Evolutionary conservation across 805 yeast genomes (phyloP), one percentile per base, ranked within the genome.

Genomic region (Naumovozyma baii): DNA sequence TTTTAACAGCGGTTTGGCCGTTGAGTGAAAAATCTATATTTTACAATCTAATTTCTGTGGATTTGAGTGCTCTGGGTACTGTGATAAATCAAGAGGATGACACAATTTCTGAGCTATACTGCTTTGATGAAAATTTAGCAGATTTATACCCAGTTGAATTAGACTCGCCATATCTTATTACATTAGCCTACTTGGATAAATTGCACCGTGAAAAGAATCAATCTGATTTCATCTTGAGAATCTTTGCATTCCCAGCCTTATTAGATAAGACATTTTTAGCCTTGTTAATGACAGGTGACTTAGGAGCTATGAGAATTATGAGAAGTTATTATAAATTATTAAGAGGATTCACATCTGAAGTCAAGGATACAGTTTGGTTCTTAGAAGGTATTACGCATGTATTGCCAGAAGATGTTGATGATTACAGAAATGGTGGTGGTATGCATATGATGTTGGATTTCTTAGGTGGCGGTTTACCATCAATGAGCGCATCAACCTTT

Each of bases 1-100:
- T 90, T 39, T 68, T 90, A 37, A 83, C 95, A 1, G 95, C 96
- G 1, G 95, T 88, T n/a, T 86, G 96, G 87, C 96, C 95, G 3
- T 66, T 87, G 37, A 79, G 80, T 34, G 79, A 76, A 34, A 68
- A 71, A 12, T 80, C 86, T 3, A 61, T 82, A 39, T 80, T 80
- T 55, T 74, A 76, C 52, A 72, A 77, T 46, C 70, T 81, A 47
- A 80, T 84, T 32, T 80, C 90, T n/a, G 88, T 85, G 10, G 96
- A 87, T 54, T 66, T 90, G 41, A 83, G 94, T 38, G 96, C 88
- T 59, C 66, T 90, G 41, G 95, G 95, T 14, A 92, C 84, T 51
- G 59, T 63, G 18, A 56, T 61, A 2, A 61, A 61, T 33, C 63
- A 59, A 38, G 65, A 60, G 7, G 59, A 59, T 48, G 59, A 64